Conservation (phyloP, 2,329 filamentous ascomycete genomes). For the Stachybotrys elegans region DNA sequence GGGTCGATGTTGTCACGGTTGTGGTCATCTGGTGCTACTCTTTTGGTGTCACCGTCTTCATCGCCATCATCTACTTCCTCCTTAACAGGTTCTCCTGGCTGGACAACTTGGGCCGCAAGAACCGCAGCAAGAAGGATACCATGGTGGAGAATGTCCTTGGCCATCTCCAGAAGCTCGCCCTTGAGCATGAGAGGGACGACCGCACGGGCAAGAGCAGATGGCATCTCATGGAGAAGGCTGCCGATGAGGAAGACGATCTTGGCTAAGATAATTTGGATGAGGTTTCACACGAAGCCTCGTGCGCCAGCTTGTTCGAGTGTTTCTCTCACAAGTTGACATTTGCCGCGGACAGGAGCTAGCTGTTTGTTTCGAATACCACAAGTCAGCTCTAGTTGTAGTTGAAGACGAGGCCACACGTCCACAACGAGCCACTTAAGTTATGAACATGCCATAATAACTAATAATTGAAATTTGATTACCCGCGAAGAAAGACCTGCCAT, state of each 20-base stretch:
- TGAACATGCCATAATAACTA: no score
- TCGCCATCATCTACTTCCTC: slow-evolving; percentile 70
- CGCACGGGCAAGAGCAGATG: slow-evolving; percentile 35
- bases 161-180: slow-evolving; percentile 58
- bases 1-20: slow-evolving; percentile 74
- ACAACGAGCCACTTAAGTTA: no score
- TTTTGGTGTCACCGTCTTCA: slow-evolving; percentile 80
- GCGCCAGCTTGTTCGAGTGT: no score
- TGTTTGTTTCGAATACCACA: no score
- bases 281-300: no score
- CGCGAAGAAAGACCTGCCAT: no score
- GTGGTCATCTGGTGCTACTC: slow-evolving; percentile 90
- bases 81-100: slow-evolving; percentile 77
- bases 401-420: no score
- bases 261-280: slow-evolving; percentile 1
- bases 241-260: slow-evolving; percentile 9
- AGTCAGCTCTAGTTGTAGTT: no score
- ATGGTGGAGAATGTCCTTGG: slow-evolving; percentile 62
- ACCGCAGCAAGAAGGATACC: slow-evolving; percentile 56
- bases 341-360: no score
- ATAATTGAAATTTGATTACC: no score
- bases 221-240: slow-evolving; percentile 14
- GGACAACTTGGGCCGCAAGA: slow-evolving; percentile 71
- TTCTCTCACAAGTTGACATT: no score
- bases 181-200: slow-evolving; percentile 52